phyloP scores from a whole-genome alignment of 306 rosid species.

The Gleditsia sinensis region DNA sequence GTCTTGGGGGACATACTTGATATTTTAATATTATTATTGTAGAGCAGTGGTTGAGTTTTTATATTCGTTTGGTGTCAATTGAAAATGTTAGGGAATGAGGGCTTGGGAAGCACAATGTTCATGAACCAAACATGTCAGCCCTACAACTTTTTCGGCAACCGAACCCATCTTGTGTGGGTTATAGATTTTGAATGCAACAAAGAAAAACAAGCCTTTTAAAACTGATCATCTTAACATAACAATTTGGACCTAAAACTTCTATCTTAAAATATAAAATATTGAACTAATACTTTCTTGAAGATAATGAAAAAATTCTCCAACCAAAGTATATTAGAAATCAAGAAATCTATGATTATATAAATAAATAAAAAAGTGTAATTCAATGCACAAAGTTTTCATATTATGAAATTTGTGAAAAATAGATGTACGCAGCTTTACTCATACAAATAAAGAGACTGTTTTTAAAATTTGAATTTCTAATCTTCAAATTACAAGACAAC shows the following conservation, averaged over 20 bases:
- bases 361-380: no score
- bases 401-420: no score
- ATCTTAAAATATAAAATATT: no score
- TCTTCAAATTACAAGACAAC: no score
- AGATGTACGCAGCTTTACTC: no score
- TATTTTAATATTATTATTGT: constrained; percentile 21
- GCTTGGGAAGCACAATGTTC: constrained; percentile 16
- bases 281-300: no score
- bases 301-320: neutral
- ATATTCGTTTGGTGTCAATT: no score
- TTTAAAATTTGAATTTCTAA: no score
- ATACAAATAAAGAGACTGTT: no score
- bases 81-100: no score
- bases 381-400: no score
- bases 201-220: no score
- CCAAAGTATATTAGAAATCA: neutral
- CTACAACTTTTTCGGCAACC: constrained; percentile 28
- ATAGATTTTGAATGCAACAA: neutral
- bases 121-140: constrained; percentile 33
- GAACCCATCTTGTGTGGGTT: constrained; percentile 20
- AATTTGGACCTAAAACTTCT: neutral
- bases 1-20: neutral
- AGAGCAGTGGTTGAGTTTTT: neutral
- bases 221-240: neutral
- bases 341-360: neutral